phyloP scores from a whole-genome alignment of 176 grass and related monocot species.

The Tillandsia fasciculata region DNA sequence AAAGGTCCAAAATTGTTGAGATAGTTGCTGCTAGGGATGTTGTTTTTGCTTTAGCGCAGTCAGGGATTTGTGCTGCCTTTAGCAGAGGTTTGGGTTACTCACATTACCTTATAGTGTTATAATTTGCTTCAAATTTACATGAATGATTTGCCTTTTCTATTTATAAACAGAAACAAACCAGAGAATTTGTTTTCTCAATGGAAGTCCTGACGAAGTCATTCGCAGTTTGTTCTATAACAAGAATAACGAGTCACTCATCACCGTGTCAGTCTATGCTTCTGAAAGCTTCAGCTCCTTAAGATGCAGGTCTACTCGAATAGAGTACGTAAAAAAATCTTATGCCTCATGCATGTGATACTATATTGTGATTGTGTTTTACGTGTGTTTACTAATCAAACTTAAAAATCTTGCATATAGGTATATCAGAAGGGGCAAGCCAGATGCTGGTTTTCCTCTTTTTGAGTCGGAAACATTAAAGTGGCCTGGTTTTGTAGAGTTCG shows the following conservation, averaged over 20 bases:
- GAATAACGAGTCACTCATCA: constrained; percentile 86
- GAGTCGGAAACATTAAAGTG: constrained; percentile 91
- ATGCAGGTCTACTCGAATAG: constrained; percentile 79
- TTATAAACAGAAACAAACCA: constrained; percentile 56
- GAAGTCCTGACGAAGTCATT: constrained; percentile 82
- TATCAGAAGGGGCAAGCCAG: constrained; percentile 62
- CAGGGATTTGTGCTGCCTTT: constrained; percentile 86
- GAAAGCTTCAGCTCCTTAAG: constrained; percentile 78
- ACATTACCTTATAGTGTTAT: not conserved
- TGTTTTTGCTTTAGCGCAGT: constrained; percentile 77
- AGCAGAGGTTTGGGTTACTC: constrained; percentile 57
- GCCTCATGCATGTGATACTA: not conserved
- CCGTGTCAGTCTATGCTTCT: constrained; percentile 79
- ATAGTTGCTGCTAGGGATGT: constrained; percentile 79
- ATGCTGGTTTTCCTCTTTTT: constrained; percentile 92
- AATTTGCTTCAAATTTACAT: constrained; percentile 9
- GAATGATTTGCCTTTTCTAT: constrained; percentile 9
- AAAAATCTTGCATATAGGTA: constrained; percentile 49
- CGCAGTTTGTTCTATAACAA: constrained; percentile 97
- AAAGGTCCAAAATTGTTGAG: constrained; percentile 93
- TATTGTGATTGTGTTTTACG: not conserved
- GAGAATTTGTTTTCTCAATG: constrained; percentile 90
- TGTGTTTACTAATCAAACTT: not conserved
- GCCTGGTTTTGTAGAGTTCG: constrained; percentile 98
- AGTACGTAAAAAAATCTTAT: constrained; percentile 36